Base-by-base conservation (phyloP, 352 stramenopile species). In the Phytophthora boehmeriae region DNA sequence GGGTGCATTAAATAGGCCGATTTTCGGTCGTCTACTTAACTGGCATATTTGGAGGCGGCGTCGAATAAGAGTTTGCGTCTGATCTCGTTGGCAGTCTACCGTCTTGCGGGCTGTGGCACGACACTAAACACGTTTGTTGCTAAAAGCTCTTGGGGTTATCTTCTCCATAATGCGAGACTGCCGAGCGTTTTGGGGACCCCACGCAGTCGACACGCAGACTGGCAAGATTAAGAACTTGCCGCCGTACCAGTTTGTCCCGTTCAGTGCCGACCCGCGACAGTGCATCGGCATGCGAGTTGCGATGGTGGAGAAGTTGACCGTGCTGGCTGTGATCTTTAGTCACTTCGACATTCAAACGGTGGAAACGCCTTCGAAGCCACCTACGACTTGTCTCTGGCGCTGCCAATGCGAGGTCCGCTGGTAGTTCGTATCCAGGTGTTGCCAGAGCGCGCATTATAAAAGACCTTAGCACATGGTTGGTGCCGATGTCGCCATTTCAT, bases 41-140 rank as follows among this genome's bases (percentile, higher is more conserved):
- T 88, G 22, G 68, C 59, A 34, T 90, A 90, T 55, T 30, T 86
- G 54, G n/a, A 76, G 27, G 80, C 71, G 2, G 71, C 76, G 4
- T 51, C 86, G 38, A 70, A 62, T 30, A 79, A 90, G 51, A 82
- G 59, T 43, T 47, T 90, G 28, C 54, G 79, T 4, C 61, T 90
- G 2, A 75, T 88, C 44, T 68, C 79, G 23, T 46, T 83, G 32
- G 64, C 42, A 1, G 54, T 73, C 42, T 68, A 68, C 8, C 64
- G 76, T 59, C 51, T 78, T 46, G 39, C 56, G 20, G 58, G 68
- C 69, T 34, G 68, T 50, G 85, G 89, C n/a, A 68, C 79, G 11
- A 69, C 67, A 44, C 36, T 84, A 32, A 74, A 59, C 56, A 85
- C 78, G 2, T 67, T 71, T 17, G 54, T 89, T 8, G 46, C 47